A percentile compares a stretch with the other conserved stretches of the same genome.
Evolutionary conservation across 805 yeast species (phyloP).

Genomic region (Yamadazyma takamatsuzukensis): DNA sequence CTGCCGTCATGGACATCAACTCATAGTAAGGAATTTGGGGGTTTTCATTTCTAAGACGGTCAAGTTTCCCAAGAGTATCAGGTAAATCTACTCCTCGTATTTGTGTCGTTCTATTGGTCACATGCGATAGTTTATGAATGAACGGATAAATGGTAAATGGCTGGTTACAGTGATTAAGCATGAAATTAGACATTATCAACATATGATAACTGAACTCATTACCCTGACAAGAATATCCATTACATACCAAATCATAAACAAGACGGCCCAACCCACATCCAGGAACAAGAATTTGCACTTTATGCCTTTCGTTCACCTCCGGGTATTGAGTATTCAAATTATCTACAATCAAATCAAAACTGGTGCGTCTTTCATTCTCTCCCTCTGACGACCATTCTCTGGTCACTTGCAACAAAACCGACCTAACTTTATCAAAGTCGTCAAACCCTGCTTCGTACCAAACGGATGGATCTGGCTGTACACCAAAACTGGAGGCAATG

Average conservation of each 20-base stretch:
- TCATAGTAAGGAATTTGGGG: constrained; percentile 44
- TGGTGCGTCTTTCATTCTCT: constrained; percentile 35
- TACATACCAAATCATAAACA: constrained; percentile 49
- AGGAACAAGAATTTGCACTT: constrained; percentile 50
- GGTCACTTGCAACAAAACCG: constrained; percentile 52
- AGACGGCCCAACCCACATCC: constrained; percentile 65
- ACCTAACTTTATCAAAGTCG: constrained; percentile 56
- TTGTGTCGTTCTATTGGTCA: constrained; percentile 43
- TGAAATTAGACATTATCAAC: constrained; percentile 52
- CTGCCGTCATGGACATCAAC: constrained; percentile 68
- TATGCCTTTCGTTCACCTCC: constrained; percentile 24
- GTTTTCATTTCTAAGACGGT: constrained; percentile 12
- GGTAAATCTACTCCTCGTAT: constrained; percentile 51
- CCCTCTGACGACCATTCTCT: constrained; percentile 66
- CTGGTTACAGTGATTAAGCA: constrained; percentile 45
- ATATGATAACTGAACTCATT: constrained; percentile 66
- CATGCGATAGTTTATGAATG: constrained; percentile 49
- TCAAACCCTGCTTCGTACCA: constrained; percentile 41
- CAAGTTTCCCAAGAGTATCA: constrained; percentile 23
- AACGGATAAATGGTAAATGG: constrained; percentile 49
- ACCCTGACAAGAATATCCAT: constrained; percentile 63
- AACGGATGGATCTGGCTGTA: constrained; percentile 25
- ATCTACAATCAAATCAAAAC: constrained; percentile 36
- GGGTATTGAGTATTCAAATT: constrained; percentile 37
- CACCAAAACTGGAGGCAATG: constrained; percentile 52